Evolutionary conservation across 2,329 filamentous ascomycete genomes (phyloP), one percentile per base, ranked within the genome.

Genomic region (Clonostachys rosea): DNA sequence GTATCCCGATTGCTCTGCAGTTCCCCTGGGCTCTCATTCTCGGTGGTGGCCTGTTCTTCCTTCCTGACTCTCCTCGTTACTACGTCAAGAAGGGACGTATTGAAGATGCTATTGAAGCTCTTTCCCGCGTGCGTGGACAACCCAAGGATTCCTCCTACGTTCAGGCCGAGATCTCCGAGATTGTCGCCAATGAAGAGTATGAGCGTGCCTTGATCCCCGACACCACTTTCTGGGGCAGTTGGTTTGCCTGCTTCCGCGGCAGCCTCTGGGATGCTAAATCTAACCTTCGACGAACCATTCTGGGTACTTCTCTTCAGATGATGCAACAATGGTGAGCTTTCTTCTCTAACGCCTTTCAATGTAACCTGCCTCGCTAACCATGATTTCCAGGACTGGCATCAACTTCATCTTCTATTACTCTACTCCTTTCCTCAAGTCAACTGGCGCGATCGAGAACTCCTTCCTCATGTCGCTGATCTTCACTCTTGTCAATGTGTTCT

Each of bases 101-200:
- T 45, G 79, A 85, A 40, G 62, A 75, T 47, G 90, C 89, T 34
- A 77, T 83, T 49, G 51, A 67, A 2, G 70, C 81, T 12, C 78
- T 95, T 7, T 68, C 79, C 48, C 78, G 75, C 49, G 79, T 95
- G 30, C 87, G 90, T 62, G 87, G 87, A 50, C 87, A 95, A 71
- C 77, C 85, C 43, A 60, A 69, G 46, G 81, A 87, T 47, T 91
- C 87, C 18, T 79, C 86, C 52, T 91, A 81, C 66, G 84, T 95
- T 68, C 81, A 86, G 69, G 71, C 81, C 51, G 90, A 95, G 70
- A 76, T 95, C 41, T 79, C 86, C 40, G 90, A 95, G 72, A 89
- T 96, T 54, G 78, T 94, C 50, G 90, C 89, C 73, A 95, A 95
- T 76, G 81, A 92, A 68, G 87, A 89, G 69, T 91, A 92, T 63